A percentile compares a stretch with the other conserved stretches of the same genome.
Conservation (phyloP, 257 asterid genomes). For the Fraxinus anomala region DNA sequence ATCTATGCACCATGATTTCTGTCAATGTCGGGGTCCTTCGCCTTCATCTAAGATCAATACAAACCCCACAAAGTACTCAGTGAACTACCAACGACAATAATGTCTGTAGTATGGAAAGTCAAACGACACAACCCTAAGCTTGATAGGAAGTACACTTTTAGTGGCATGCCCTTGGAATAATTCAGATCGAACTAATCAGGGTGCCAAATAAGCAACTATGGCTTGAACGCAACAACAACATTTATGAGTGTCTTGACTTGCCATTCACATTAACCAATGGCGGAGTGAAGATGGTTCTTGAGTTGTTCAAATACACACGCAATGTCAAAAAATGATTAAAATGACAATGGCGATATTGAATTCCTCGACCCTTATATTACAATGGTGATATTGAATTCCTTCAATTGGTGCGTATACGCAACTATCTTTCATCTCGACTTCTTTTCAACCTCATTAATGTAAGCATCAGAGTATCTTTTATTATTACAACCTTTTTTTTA, state of each 20-base stretch:
- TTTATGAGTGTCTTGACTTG: background rate
- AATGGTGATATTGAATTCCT: background rate
- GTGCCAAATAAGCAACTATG: background rate
- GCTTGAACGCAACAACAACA: background rate
- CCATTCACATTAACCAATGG: background rate
- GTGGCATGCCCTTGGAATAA: too few relatives aligned
- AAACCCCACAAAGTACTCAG: background rate
- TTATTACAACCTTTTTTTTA: too few relatives aligned
- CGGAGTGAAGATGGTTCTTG: background rate
- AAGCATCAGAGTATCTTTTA: background rate
- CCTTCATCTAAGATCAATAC: background rate
- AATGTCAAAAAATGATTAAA: background rate
- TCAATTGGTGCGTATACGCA: background rate
- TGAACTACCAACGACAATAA: background rate
- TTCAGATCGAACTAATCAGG: too few relatives aligned
- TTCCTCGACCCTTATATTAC: too few relatives aligned
- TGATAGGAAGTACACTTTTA: too few relatives aligned
- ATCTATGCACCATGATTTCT: background rate
- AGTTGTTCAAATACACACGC: background rate
- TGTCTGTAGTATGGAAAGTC: too few relatives aligned
- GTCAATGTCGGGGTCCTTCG: background rate
- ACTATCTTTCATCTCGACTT: too few relatives aligned
- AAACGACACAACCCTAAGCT: background rate
- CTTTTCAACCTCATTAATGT: background rate
- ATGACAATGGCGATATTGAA: background rate